These are phyloP conservation scores for Eucalyptus globulus DNA, from an alignment of 345 rosid genomes.

Conservation along the genomic window DNA sequence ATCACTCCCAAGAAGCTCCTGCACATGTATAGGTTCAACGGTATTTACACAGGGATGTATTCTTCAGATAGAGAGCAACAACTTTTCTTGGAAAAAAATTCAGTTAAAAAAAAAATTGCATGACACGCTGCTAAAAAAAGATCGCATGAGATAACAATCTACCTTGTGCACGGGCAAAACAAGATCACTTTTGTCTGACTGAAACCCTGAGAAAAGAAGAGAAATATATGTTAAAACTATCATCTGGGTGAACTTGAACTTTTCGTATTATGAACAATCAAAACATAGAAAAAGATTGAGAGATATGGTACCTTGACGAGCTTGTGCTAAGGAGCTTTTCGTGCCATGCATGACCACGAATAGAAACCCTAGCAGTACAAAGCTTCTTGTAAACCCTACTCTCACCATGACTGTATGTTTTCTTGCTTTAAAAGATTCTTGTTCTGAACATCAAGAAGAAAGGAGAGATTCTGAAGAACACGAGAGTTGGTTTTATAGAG, in stretches of 20 bases:
- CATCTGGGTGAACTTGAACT: not conserved
- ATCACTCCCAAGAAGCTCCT: conserved; percentile 13
- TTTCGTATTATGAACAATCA: not conserved
- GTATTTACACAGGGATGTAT: not conserved
- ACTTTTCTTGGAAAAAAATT: not conserved
- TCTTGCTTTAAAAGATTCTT: not conserved
- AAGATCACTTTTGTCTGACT: not conserved
- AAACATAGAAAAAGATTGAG: not conserved
- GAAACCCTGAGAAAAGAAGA: not conserved
- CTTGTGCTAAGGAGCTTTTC: not conserved
- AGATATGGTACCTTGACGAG: conserved; percentile 17
- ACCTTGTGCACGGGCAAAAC: not conserved
- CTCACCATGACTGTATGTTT: conserved; percentile 2
- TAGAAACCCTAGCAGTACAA: conserved; percentile 16
- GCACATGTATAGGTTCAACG: not conserved
- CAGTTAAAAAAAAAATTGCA: not conserved
- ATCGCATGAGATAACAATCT: not conserved
- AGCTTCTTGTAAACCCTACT: conserved; percentile 6
- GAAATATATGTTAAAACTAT: not conserved
- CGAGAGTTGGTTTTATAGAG: conserved; percentile 20
- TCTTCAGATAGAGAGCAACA: not conserved
- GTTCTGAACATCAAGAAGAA: not conserved
- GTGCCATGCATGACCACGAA: conserved; percentile 1
- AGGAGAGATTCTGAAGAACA: conserved; percentile 8
- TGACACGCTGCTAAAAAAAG: not conserved